A percentile compares a stretch with the other conserved stretches of the same genome.
Evolutionary conservation across 139 green algal species (phyloP).

Genomic region (Chlamydomonas incerta): DNA sequence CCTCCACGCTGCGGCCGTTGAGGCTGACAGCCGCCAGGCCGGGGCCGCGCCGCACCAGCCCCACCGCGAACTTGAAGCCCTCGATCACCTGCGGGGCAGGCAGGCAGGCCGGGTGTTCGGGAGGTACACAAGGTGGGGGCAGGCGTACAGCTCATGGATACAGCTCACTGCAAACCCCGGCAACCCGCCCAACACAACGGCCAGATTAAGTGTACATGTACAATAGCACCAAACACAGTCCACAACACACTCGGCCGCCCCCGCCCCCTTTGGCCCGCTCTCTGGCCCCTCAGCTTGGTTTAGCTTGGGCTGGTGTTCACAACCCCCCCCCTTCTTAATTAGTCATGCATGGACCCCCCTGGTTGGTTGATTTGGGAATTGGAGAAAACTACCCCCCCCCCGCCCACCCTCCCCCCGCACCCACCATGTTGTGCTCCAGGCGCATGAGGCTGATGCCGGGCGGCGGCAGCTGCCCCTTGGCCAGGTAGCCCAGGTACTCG

Average conservation of each 20-base stretch:
- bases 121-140: neutral
- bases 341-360: too few relatives aligned
- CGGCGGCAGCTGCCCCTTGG: constrained; percentile 96
- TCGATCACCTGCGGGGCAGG: constrained; percentile 65
- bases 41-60: constrained; percentile 61
- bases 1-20: constrained; percentile 78
- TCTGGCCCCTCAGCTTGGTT: too few relatives aligned
- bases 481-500: constrained; percentile 93
- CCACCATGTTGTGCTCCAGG: constrained; percentile 61
- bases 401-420: constrained; percentile 68
- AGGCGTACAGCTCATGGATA: too few relatives aligned
- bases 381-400: neutral
- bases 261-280: too few relatives aligned
- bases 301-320: too few relatives aligned
- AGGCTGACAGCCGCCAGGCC: constrained; percentile 49
- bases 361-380: too few relatives aligned
- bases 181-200: too few relatives aligned
- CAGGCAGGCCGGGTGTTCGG: neutral
- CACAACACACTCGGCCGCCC: too few relatives aligned
- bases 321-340: too few relatives aligned
- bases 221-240: too few relatives aligned
- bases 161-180: too few relatives aligned
- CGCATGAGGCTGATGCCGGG: constrained; percentile 74
- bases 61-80: constrained; percentile 88
- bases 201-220: too few relatives aligned